A percentile compares a stretch with the other conserved stretches of the same genome.
These are phyloP conservation scores for Besnoitia besnoiti DNA, from an alignment of 169 alveolate genomes.

Conservation along the genomic window DNA sequence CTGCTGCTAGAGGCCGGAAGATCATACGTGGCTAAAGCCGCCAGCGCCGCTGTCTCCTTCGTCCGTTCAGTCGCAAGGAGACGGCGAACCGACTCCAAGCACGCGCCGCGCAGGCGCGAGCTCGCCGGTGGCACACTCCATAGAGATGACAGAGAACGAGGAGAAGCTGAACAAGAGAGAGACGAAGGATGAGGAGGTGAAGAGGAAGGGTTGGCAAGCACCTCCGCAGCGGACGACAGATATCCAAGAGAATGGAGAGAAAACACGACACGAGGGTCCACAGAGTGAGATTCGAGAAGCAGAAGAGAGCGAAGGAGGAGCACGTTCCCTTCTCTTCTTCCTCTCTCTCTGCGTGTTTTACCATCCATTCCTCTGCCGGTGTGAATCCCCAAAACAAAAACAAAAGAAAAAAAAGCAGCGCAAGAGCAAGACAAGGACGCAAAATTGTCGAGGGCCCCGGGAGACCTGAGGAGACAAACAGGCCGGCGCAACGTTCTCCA, in stretches of 20 bases:
- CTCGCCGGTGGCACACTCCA: background rate
- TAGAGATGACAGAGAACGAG: background rate
- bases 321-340: background rate
- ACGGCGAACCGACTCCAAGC: background rate
- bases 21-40: background rate
- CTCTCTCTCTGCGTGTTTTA: background rate
- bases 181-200: no score
- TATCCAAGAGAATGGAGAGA: background rate
- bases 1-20: background rate
- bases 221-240: background rate
- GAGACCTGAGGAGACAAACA: no score
- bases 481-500: no score
- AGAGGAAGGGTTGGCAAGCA: background rate
- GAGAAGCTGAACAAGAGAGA: no score
- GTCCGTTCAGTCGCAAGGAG: background rate
- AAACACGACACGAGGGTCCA: background rate
- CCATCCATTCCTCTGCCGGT: background rate
- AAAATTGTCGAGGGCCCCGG: no score
- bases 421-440: background rate
- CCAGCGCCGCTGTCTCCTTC: background rate
- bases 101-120: background rate
- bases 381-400: background rate
- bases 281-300: background rate
- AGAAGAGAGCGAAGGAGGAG: background rate
- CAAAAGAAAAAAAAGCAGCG: background rate